Conservation (phyloP, 805 yeast species). For the Saccharomyces paradoxus region DNA sequence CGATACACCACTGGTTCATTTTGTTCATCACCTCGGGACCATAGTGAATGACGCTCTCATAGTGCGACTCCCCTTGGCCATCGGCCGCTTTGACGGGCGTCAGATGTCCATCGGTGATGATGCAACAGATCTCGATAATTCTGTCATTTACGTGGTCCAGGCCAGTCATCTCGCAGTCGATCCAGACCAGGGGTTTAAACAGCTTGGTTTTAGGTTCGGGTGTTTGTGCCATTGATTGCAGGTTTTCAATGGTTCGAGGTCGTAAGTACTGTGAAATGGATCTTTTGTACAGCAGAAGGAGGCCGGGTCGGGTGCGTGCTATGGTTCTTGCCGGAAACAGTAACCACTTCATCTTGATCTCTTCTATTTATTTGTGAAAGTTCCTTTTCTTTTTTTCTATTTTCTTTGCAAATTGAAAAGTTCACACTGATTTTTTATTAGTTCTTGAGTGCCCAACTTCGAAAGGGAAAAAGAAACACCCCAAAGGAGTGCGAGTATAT, state of each 20-base stretch:
- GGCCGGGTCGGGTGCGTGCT: not conserved
- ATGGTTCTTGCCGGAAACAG: not conserved
- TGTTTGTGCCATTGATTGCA: not conserved
- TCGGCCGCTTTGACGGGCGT: constrained; percentile 32
- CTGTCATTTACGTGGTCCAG: constrained; percentile 69
- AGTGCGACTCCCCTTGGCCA: constrained; percentile 43
- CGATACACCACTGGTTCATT: constrained; percentile 86
- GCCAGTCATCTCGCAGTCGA: constrained; percentile 99
- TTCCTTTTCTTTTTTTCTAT: not conserved
- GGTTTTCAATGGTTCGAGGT: not conserved
- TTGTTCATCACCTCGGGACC: constrained; percentile 50
- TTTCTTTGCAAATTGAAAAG: not conserved
- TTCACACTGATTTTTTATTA: not conserved
- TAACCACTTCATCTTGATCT: not conserved
- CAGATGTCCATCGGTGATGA: constrained; percentile 78
- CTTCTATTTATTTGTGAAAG: not conserved
- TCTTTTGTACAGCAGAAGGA: not conserved
- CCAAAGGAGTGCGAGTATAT: not conserved
- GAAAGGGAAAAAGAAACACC: not conserved
- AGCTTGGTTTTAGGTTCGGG: constrained; percentile 2
- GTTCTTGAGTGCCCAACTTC: not conserved
- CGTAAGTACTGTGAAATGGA: not conserved
- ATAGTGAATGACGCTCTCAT: constrained; percentile 72
- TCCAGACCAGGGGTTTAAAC: constrained; percentile 65
- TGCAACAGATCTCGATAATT: constrained; percentile 86